Evolutionary conservation across 1,139 yeast genomes (phyloP), one percentile per base, ranked within the genome.

Genomic region (Hemisphaericaspora xylanilytica): DNA sequence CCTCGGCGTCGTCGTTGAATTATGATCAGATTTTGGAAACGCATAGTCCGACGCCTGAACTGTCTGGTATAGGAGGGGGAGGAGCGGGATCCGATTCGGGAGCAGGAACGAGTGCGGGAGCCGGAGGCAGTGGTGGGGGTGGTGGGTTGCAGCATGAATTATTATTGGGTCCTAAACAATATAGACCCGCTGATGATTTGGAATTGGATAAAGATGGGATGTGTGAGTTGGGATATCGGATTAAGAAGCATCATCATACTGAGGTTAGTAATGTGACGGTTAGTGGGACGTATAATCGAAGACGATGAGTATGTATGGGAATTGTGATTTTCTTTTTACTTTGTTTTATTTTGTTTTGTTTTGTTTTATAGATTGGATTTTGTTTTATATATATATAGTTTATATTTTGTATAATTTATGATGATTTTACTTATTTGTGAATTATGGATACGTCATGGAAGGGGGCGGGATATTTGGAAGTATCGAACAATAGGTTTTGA

Each of bases 171-270:
- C 32, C 32, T 17, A 10, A 10, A 11, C 5, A 18, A 29, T 29
- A 17, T 12, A 11, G 20, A 10, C 8, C 22, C 2, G 4, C 32
- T 2, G 32, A 29, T 4, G 51, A 51, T 33, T 42, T 47, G 42
- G 47, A 33, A 25, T 37, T 41, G 44, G 73, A 67, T 38, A 40
- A 53, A 20, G 55, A 49, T 42, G 75, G 75, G 3, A 38, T 53
- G 34, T 70, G 76, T 48, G 70, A 70, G 26, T 60, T 71, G 41
- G 78, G 78, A 3, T 72, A 71, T 45, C 65, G 56, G 46, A 57
- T 72, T 34, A 68, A 58, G 44, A 70, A 61, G 49, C 78, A 72
- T 48, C 74, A 70, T 49, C 78, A 72, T 48, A 52, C 61, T 35
- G 75, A 68, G 11, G 55, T 69, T 9, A 64, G 70, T 49, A 62